Percentiles rank a stretch among this genome's conserved stretches.
Conservation (phyloP, 345 rosid species). For the Atalantia buxifolia region DNA sequence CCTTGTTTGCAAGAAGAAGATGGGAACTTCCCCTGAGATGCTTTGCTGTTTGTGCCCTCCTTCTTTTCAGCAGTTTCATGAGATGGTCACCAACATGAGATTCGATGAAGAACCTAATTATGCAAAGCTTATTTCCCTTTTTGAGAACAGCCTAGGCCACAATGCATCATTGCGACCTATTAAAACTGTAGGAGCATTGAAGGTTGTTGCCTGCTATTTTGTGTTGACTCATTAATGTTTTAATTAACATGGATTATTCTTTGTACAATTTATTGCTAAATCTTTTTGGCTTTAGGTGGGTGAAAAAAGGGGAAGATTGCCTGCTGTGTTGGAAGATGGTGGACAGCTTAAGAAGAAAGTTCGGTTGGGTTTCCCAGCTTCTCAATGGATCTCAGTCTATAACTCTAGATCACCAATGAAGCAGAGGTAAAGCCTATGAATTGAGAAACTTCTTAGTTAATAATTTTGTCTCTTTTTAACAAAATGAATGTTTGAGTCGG, state of each 20-base stretch:
- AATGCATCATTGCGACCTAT: constrained; percentile 39
- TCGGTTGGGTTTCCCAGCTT: constrained; percentile 50
- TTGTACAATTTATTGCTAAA: neutral
- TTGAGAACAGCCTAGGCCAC: constrained; percentile 37
- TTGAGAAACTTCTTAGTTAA: neutral
- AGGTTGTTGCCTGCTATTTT: constrained; percentile 28
- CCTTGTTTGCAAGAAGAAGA: constrained; percentile 68
- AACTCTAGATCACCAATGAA: constrained; percentile 53
- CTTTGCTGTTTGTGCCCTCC: constrained; percentile 56
- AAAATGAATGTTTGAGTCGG: no score
- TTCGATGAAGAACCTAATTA: constrained; percentile 63
- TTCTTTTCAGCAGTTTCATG: constrained; percentile 48
- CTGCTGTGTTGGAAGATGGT: constrained; percentile 34
- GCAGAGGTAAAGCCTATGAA: constrained; percentile 34
- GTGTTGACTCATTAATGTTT: neutral
- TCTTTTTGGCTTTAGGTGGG: constrained; percentile 30
- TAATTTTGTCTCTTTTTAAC: no score
- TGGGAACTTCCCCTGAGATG: constrained; percentile 53
- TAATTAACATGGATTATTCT: neutral
- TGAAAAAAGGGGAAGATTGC: constrained; percentile 45
- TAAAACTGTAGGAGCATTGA: constrained; percentile 49
- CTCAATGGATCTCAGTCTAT: constrained; percentile 57
- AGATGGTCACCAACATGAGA: constrained; percentile 54
- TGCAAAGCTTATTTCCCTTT: constrained; percentile 46
- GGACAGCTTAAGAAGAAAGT: constrained; percentile 49